A percentile compares a stretch with the other conserved stretches of the same genome.
phyloP scores from a whole-genome alignment of 805 yeast species.

The Lipomyces lipofer region DNA sequence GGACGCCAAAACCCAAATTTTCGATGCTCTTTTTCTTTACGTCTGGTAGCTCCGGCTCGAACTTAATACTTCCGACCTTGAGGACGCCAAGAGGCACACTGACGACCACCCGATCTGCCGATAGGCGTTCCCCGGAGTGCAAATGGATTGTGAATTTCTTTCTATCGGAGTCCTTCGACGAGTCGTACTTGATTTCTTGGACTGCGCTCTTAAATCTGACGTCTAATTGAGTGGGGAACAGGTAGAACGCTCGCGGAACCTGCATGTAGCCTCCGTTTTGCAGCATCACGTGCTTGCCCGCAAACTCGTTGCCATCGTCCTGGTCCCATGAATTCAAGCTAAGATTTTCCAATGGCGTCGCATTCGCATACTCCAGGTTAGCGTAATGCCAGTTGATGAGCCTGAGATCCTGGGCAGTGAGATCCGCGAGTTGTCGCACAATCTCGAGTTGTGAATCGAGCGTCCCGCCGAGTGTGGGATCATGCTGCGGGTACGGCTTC shows the following conservation, averaged over 20 bases:
- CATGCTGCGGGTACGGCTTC: constrained; percentile 40
- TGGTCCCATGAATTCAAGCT: constrained; percentile 46
- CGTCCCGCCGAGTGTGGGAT: constrained; percentile 43
- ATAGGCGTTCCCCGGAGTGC: constrained; percentile 45
- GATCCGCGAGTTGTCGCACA: constrained; percentile 37
- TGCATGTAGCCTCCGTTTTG: constrained; percentile 41
- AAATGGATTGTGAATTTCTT: constrained; percentile 33
- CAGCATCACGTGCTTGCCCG: constrained; percentile 44
- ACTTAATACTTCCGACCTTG: constrained; percentile 42
- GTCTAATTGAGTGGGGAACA: constrained; percentile 43
- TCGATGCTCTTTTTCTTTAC: constrained; percentile 45
- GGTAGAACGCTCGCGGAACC: constrained; percentile 42
- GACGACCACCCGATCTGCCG: constrained; percentile 43
- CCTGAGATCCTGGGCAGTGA: constrained; percentile 41
- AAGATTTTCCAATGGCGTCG: constrained; percentile 40
- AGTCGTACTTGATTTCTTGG: constrained; percentile 42
- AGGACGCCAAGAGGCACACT: constrained; percentile 47
- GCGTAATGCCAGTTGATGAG: constrained; percentile 46
- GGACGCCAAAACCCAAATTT: constrained; percentile 44
- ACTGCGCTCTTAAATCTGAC: constrained; percentile 44
- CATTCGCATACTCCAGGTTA: constrained; percentile 43
- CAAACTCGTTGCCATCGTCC: constrained; percentile 44
- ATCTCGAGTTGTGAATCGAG: constrained; percentile 40
- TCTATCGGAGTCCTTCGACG: constrained; percentile 30
- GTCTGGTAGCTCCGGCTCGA: constrained; percentile 46